Percentiles rank a stretch among this genome's conserved stretches.
These are phyloP conservation scores for Elsinoe australis DNA, from an alignment of 2,329 filamentous ascomycete genomes.

Conservation along the genomic window DNA sequence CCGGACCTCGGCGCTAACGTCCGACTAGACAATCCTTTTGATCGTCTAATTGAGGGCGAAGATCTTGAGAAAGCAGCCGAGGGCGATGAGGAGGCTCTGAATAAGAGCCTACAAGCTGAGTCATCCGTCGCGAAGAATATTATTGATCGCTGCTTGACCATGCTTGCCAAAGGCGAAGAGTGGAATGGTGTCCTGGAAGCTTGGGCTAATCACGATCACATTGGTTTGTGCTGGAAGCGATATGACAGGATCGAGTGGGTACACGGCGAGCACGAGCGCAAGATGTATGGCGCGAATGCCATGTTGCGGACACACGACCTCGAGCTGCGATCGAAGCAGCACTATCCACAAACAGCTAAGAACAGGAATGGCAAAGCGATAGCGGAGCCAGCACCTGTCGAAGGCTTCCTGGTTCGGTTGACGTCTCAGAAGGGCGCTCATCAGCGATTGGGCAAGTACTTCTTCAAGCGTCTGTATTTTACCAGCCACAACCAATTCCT, in stretches of 20 bases:
- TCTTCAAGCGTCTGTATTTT: slow-evolving; percentile 60
- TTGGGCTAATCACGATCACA: slow-evolving; percentile 52
- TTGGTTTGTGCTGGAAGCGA: slow-evolving; percentile 61
- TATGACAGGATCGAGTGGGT: slow-evolving; percentile 64
- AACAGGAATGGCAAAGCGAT: slow-evolving; percentile 38
- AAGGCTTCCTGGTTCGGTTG: slow-evolving; percentile 58
- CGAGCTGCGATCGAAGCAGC: slow-evolving; percentile 56
- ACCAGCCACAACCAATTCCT: slow-evolving; percentile 56
- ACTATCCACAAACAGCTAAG: slow-evolving; percentile 50
- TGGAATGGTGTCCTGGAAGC: slow-evolving; percentile 52
- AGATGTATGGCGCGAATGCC: slow-evolving; percentile 62
- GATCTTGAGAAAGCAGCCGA: slow-evolving; percentile 36
- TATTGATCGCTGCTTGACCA: slow-evolving; percentile 50
- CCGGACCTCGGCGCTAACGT: slow-evolving; percentile 56
- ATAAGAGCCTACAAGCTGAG: slow-evolving; percentile 43
- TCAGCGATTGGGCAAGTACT: slow-evolving; percentile 51
- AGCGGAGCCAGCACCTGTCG: slow-evolving; percentile 54
- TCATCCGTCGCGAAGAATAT: slow-evolving; percentile 50
- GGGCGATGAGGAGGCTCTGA: slow-evolving; percentile 41
- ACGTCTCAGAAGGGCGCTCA: slow-evolving; percentile 56
- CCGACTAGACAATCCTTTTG: slow-evolving; percentile 53
- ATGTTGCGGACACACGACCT: slow-evolving; percentile 61
- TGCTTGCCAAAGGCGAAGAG: slow-evolving; percentile 49
- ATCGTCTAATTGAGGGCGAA: slow-evolving; percentile 41
- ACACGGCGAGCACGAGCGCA: slow-evolving; percentile 56